These are phyloP conservation scores for Dipteronia sinensis DNA, from an alignment of 345 rosid species.

Conservation along the genomic window DNA sequence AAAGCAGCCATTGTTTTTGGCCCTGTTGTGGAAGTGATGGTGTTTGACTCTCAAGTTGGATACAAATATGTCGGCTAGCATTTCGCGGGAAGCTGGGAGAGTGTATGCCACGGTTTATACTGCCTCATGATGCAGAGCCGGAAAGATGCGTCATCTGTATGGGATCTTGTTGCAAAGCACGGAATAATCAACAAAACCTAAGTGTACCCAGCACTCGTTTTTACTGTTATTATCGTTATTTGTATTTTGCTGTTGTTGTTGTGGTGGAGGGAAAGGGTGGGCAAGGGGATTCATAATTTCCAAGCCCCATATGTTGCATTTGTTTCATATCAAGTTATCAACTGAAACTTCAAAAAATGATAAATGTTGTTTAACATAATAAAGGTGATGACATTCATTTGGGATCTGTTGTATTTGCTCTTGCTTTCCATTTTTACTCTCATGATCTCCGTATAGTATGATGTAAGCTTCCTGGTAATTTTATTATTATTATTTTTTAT, in stretches of 20 bases:
- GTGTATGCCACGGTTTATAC: neutral
- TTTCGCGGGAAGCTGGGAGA: neutral
- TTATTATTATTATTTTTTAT: too few relatives aligned
- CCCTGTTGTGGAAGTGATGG: neutral
- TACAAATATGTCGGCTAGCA: neutral
- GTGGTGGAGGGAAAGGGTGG: neutral
- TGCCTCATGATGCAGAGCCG: neutral
- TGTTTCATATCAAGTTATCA: neutral
- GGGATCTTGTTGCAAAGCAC: neutral
- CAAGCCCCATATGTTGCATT: neutral
- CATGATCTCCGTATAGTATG: neutral
- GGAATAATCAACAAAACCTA: neutral
- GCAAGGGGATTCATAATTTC: constrained; percentile 7
- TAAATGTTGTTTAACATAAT: neutral
- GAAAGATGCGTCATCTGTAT: neutral
- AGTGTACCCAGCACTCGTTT: neutral
- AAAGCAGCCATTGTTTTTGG: constrained; percentile 1
- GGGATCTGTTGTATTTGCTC: neutral
- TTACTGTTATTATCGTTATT: neutral
- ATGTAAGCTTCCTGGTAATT: neutral
- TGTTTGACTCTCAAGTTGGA: neutral
- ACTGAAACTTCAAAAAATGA: neutral
- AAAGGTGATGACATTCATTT: neutral
- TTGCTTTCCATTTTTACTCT: neutral
- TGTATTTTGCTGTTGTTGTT: neutral